Conservation (phyloP, 352 stramenopile genomes). For the Globisporangium paddicum region DNA sequence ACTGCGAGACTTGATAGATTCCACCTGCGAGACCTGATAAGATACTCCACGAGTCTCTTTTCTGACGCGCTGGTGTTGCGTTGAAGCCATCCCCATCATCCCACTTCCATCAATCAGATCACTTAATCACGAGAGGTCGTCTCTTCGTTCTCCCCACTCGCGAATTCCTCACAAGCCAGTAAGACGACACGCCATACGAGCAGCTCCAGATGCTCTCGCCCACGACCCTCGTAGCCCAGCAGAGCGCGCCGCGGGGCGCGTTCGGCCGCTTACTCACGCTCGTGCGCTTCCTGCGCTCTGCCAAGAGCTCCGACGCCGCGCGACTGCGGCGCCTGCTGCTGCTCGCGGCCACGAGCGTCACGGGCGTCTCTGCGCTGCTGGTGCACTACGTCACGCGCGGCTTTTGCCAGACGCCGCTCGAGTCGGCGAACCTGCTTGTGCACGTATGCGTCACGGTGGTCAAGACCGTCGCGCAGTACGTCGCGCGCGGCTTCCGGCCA, state of each 20-base stretch:
- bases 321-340: slow-evolving; percentile 1
- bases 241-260: neutral
- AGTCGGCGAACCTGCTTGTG: slow-evolving; percentile 4
- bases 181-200: neutral
- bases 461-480: slow-evolving; percentile 1
- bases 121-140: neutral
- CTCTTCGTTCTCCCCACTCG: neutral
- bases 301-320: neutral
- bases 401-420: slow-evolving; percentile 10
- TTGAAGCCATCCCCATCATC: too few relatives aligned
- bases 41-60: neutral
- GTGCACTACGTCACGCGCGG: slow-evolving; percentile 6
- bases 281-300: slow-evolving; percentile 5
- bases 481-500: slow-evolving; percentile 14
- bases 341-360: neutral
- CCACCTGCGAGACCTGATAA: neutral
- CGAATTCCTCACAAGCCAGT: neutral
- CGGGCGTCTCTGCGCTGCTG: slow-evolving; percentile 2
- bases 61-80: too few relatives aligned
- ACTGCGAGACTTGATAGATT: neutral
- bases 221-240: neutral
- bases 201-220: slow-evolving; percentile 6
- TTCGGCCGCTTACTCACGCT: slow-evolving; percentile 1
- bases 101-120: too few relatives aligned
- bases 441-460: slow-evolving; percentile 1